These are phyloP conservation scores for Lablab purpureus DNA, from an alignment of 306 rosid genomes.

Conservation along the genomic window DNA sequence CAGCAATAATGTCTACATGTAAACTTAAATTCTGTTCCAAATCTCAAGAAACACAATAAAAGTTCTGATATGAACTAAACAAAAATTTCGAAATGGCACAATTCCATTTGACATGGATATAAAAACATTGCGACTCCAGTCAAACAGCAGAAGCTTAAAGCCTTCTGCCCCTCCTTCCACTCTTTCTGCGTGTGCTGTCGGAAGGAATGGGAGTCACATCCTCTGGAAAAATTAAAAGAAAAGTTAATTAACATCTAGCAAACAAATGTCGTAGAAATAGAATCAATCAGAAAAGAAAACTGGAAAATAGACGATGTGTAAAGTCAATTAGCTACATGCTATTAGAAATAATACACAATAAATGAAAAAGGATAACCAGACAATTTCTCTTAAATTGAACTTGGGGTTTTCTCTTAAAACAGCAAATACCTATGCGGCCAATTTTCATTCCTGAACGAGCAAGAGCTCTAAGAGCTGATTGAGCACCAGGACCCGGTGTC, in stretches of 20 bases:
- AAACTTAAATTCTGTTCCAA: slow-evolving; percentile 28
- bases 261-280: neutral
- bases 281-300: neutral
- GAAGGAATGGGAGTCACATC: slow-evolving; percentile 95
- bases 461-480: slow-evolving; percentile 90
- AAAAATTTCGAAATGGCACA: slow-evolving; percentile 42
- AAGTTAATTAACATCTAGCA: neutral
- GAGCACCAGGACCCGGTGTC: slow-evolving; percentile 96
- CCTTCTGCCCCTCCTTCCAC: slow-evolving; percentile 94
- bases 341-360: neutral
- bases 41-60: slow-evolving; percentile 12
- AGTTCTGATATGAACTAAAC: slow-evolving; percentile 30
- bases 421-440: slow-evolving; percentile 80
- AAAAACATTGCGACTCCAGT: slow-evolving; percentile 20
- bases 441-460: slow-evolving; percentile 96
- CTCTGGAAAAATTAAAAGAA: slow-evolving; percentile 55
- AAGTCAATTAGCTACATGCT: neutral
- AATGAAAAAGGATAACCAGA: neutral
- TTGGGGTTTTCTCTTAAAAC: neutral
- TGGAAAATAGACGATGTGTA: neutral
- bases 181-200: slow-evolving; percentile 92
- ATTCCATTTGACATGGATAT: slow-evolving; percentile 32
- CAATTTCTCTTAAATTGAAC: neutral
- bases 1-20: slow-evolving; percentile 2
- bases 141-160: slow-evolving; percentile 52